Conservation (phyloP, 257 asterid species). For the Mentha longifolia region DNA sequence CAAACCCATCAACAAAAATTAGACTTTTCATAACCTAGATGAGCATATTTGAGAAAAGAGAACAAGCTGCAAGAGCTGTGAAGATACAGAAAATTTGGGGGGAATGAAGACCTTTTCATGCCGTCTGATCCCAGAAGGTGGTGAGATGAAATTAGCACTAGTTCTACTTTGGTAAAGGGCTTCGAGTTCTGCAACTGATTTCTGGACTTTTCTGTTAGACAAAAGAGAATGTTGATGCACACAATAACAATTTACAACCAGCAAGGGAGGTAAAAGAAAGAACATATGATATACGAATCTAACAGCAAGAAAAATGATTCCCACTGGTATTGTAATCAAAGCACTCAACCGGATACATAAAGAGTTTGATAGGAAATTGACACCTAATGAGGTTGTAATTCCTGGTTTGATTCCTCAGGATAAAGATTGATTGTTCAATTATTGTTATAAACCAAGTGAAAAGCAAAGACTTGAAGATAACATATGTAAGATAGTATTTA, state of each 20-base stretch:
- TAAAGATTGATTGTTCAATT: background rate
- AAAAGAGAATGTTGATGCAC: slow-evolving; percentile 5
- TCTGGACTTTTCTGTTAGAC: slow-evolving; percentile 62
- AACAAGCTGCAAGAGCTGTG: slow-evolving; percentile 17
- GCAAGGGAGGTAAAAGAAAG: background rate
- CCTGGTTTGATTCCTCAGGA: background rate
- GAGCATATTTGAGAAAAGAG: slow-evolving; percentile 28
- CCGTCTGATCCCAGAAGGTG: slow-evolving; percentile 50
- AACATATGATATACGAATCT: background rate
- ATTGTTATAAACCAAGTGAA: background rate
- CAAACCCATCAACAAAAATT: slow-evolving; percentile 61
- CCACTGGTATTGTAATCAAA: slow-evolving; percentile 76
- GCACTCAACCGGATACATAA: slow-evolving; percentile 57
- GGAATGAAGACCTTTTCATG: slow-evolving; percentile 61
- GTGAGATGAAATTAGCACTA: slow-evolving; percentile 61
- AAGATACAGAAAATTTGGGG: slow-evolving; percentile 13
- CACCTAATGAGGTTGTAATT: slow-evolving; percentile 1
- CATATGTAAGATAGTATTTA: slow-evolving; percentile 30
- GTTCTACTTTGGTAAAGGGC: slow-evolving; percentile 49
- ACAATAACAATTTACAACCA: background rate
- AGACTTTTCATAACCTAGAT: slow-evolving; percentile 62
- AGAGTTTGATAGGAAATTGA: background rate
- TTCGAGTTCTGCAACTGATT: slow-evolving; percentile 68
- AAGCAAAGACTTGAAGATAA: slow-evolving; percentile 20
- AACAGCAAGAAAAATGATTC: slow-evolving; percentile 41